These are phyloP conservation scores for Jamesozyma hellenica DNA, from an alignment of 805 yeast genomes.

Conservation along the genomic window DNA sequence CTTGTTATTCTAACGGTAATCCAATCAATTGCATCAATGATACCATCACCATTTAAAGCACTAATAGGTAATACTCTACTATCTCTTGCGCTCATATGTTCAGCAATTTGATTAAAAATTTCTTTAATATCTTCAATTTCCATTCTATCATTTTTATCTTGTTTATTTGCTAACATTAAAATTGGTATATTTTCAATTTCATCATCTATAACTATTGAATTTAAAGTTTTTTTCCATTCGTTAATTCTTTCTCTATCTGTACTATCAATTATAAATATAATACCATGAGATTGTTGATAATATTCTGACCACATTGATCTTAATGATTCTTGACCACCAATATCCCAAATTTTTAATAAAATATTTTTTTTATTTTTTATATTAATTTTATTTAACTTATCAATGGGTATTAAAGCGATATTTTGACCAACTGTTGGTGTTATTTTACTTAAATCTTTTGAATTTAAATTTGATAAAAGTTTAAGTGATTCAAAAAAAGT, in stretches of 20 bases:
- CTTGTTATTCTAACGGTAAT: slow-evolving; percentile 54
- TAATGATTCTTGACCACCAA: slow-evolving; percentile 88
- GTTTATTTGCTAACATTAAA: slow-evolving; percentile 91
- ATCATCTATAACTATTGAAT: slow-evolving; percentile 46
- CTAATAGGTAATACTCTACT: slow-evolving; percentile 82
- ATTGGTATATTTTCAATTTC: slow-evolving; percentile 73
- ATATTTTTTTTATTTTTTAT: slow-evolving; percentile 27
- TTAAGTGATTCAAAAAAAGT: slow-evolving; percentile 63
- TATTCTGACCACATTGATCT: slow-evolving; percentile 82
- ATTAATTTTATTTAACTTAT: slow-evolving; percentile 2
- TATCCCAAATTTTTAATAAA: slow-evolving; percentile 82
- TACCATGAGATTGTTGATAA: slow-evolving; percentile 79
- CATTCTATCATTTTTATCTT: slow-evolving; percentile 61
- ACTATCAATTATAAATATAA: slow-evolving; percentile 85
- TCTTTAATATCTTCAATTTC: slow-evolving; percentile 76
- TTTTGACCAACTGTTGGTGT: slow-evolving; percentile 95
- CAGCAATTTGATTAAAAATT: slow-evolving; percentile 71
- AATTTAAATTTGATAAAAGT: slow-evolving; percentile 38
- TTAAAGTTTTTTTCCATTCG: slow-evolving; percentile 65
- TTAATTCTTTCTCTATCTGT: slow-evolving; percentile 73
- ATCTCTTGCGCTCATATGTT: slow-evolving; percentile 82
- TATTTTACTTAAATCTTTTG: slow-evolving; percentile 50
- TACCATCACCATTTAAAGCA: slow-evolving; percentile 71
- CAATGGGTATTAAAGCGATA: slow-evolving; percentile 38
- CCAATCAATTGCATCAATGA: slow-evolving; percentile 86